phyloP scores from a whole-genome alignment of 345 rosid species.

The Cardamine resedifolia region DNA sequence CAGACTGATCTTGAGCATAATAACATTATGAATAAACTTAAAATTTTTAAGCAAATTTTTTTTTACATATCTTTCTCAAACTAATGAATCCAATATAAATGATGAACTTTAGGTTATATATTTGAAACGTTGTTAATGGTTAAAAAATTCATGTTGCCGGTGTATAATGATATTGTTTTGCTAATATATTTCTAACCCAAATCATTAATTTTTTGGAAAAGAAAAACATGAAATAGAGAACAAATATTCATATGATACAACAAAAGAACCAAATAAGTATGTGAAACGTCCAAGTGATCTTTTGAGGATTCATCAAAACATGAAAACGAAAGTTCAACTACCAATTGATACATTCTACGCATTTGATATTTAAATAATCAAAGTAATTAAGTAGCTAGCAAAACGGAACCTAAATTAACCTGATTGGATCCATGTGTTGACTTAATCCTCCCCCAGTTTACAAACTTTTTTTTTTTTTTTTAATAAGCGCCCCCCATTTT shows the following conservation, averaged over 20 bases:
- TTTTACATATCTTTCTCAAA: background rate
- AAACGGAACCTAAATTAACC: constrained; percentile 17
- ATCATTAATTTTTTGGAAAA: background rate
- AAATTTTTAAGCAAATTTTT: background rate
- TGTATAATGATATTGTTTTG: background rate
- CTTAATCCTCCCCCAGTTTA: background rate
- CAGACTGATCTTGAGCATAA: background rate
- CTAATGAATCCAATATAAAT: background rate
- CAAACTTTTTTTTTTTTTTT: no score
- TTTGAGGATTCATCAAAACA: constrained; percentile 19
- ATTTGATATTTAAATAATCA: background rate
- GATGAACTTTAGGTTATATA: background rate
- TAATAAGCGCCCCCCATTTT: no score
- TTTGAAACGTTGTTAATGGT: no score
- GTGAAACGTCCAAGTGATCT: constrained; percentile 11
- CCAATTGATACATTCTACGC: background rate
- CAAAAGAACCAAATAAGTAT: constrained; percentile 7
- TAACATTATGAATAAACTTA: no score
- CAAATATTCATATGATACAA: background rate
- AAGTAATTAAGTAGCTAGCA: background rate
- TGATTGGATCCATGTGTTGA: constrained; percentile 21
- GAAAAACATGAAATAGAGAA: background rate
- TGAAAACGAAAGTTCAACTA: constrained; percentile 23
- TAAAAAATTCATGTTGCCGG: background rate
- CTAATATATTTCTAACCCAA: background rate